Conservation (phyloP, 306 rosid genomes). For the Begonia masoniana region DNA sequence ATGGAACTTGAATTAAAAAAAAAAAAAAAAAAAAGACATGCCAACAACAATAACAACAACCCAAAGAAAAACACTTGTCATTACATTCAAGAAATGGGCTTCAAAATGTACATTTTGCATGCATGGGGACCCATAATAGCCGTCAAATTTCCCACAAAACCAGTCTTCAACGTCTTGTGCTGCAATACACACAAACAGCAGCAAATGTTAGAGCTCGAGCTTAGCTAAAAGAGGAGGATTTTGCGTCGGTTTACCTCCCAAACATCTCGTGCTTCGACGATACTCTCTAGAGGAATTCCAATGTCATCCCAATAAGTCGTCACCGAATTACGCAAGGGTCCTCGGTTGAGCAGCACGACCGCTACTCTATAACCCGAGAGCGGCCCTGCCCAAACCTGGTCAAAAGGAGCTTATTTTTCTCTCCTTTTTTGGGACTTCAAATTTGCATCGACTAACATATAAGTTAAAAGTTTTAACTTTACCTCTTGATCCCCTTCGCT, state of each 20-base stretch:
- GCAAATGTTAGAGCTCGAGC: neutral
- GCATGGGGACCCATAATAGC: conserved; percentile 47
- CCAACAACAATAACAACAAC: neutral
- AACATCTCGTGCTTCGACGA: conserved; percentile 66
- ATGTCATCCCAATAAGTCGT: conserved; percentile 81
- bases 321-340: conserved; percentile 14
- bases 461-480: neutral
- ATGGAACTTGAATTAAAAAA: too few species aligned
- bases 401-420: neutral
- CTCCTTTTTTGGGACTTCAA: neutral
- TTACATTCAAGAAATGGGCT: conserved; percentile 32
- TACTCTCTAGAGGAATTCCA: conserved; percentile 44
- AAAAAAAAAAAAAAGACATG: too few species aligned
- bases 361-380: conserved; percentile 56
- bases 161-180: conserved; percentile 53
- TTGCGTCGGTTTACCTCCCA: conserved; percentile 49
- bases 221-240: neutral
- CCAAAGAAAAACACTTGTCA: neutral
- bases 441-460: neutral
- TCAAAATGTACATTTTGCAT: conserved; percentile 70
- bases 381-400: conserved; percentile 90
- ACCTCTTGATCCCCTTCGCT: conserved; percentile 81
- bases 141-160: conserved; percentile 37
- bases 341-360: conserved; percentile 50
- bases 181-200: conserved; percentile 16